These are phyloP conservation scores for Chernovozyma sophiae-reginae DNA, from an alignment of 1,139 yeast genomes.

Conservation along the genomic window DNA sequence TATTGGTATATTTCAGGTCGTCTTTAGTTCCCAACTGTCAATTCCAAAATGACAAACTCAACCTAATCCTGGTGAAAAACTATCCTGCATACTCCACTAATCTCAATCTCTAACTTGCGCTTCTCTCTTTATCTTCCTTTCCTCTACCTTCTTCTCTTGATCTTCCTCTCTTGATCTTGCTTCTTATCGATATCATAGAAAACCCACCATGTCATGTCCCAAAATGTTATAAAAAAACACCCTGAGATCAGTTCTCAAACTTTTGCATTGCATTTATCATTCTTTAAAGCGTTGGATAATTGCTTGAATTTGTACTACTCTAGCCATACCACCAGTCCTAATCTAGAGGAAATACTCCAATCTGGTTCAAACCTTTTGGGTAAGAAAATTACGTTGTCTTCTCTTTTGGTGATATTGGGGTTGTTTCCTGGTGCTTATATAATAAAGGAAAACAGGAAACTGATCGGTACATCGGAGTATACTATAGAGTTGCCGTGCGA, in stretches of 20 bases:
- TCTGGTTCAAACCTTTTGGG: constrained; percentile 18
- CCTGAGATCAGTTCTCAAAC: background rate
- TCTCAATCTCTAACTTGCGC: too few species aligned
- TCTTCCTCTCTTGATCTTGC: too few species aligned
- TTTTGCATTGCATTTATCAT: background rate
- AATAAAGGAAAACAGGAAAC: constrained; percentile 10
- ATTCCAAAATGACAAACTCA: too few species aligned
- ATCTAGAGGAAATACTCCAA: constrained; percentile 15
- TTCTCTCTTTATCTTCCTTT: too few species aligned
- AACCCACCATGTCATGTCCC: background rate
- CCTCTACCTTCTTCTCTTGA: too few species aligned
- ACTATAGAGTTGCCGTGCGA: constrained; percentile 4
- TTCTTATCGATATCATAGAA: too few species aligned
- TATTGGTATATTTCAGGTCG: too few species aligned
- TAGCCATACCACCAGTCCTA: constrained; percentile 23
- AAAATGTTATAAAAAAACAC: background rate
- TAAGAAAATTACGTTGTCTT: constrained; percentile 13
- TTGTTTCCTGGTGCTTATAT: constrained; percentile 15
- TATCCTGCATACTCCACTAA: too few species aligned
- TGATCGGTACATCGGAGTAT: background rate
- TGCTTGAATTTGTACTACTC: constrained; percentile 23
- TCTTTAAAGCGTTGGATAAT: constrained; percentile 21
- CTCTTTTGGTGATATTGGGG: constrained; percentile 15
- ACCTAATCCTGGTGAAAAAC: too few species aligned
- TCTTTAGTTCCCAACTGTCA: too few species aligned